phyloP scores from a whole-genome alignment of 768 basidiomycete species.

The Trametes gibbosa region DNA sequence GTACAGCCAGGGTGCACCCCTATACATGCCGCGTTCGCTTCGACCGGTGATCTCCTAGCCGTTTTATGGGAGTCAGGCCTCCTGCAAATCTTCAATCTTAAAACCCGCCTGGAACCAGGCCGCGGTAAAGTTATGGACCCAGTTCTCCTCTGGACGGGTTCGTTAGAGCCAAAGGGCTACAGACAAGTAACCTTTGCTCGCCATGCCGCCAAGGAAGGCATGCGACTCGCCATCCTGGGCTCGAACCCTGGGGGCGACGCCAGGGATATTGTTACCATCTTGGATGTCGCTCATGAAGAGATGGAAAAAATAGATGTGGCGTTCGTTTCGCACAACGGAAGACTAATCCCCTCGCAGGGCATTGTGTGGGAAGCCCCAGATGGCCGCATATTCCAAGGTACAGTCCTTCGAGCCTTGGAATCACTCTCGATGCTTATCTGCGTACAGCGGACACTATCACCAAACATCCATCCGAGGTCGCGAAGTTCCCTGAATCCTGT shows the following conservation, averaged over 20 bases:
- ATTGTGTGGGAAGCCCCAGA: slow-evolving; percentile 43
- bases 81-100: slow-evolving; percentile 67
- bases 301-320: slow-evolving; percentile 4
- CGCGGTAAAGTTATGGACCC: slow-evolving; percentile 62
- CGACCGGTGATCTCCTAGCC: slow-evolving; percentile 54
- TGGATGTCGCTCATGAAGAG: slow-evolving; percentile 12
- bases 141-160: slow-evolving; percentile 34
- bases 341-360: slow-evolving; percentile 38
- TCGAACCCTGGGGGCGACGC: slow-evolving; percentile 27
- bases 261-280: slow-evolving; percentile 18
- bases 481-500: slow-evolving; percentile 62
- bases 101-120: slow-evolving; percentile 58
- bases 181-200: slow-evolving; percentile 12
- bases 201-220: background rate
- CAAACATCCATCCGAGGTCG: slow-evolving; percentile 13
- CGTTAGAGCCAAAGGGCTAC: background rate
- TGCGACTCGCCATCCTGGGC: slow-evolving; percentile 42
- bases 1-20: slow-evolving; percentile 49
- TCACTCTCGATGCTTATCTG: background rate
- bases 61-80: slow-evolving; percentile 69
- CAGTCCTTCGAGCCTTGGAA: slow-evolving; percentile 1
- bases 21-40: slow-evolving; percentile 63
- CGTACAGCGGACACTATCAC: slow-evolving; percentile 13
- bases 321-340: slow-evolving; percentile 38
- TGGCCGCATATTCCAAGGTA: slow-evolving; percentile 46